Base-by-base conservation (phyloP, 2,329 filamentous ascomycete species). In the Keithomyces neogunnii region DNA sequence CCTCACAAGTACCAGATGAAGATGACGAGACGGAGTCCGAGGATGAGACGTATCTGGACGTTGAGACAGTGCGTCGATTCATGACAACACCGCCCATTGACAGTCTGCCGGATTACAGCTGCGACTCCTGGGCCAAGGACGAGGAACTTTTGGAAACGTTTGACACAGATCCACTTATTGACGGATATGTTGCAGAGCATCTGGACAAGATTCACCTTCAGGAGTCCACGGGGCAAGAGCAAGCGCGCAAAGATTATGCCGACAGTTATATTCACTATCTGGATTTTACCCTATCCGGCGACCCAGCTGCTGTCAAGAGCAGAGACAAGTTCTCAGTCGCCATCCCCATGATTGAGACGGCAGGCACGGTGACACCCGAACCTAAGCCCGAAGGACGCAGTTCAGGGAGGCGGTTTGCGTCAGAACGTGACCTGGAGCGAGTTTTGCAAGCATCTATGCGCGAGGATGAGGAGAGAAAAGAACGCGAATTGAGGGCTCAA, bases 361-460 rank as follows among this genome's bases (percentile, higher is more conserved):
- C 56, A 5, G 65, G 66, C 0, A 61, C 70, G 13, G 63, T 69
- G 6, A 66, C 78, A 5, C 71, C 75, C 11, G 83, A 85, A 53
- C 66, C 76, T 3, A 80, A 77, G 54, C 72, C 75, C 0, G 82
- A 86, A 63, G 74, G 77, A 5, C 71, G 80, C 54, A 71, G 78
- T 31, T 60, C 70, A 31, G 65, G 77, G 50, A 77, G 76, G 53
- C 73, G 81, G 51, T 87, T 82, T 63, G 83, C 80, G 11, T 86
- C 84, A 13, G 86, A 91, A 61, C 80, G 86, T 48, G 86, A 91
- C 54, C 66, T 90, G 5, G 83, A 90, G 63, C 77, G 81, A 38
- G 84, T 86, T 5, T 69, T 91, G 46, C 81, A 87, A 62, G 83
- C 87, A 58, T 90, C 86, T 0, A 79, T 84, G 60, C 77, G 78